These are phyloP conservation scores for Closterium sp. DNA, from an alignment of 139 green algal genomes.

Conservation along the genomic window DNA sequence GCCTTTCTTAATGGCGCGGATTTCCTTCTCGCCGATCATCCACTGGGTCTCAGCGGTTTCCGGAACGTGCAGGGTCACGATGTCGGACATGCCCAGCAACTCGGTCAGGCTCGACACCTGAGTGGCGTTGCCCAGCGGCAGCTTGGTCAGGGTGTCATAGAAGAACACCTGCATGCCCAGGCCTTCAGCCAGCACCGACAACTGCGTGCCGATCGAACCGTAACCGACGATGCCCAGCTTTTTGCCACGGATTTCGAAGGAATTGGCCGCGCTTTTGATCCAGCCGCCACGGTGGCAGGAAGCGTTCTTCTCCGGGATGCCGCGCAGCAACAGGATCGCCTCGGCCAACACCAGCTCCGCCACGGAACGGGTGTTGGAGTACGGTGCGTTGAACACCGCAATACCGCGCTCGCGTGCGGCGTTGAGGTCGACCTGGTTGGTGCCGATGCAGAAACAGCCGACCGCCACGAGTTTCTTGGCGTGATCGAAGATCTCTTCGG, in stretches of 20 bases:
- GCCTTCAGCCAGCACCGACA: background rate
- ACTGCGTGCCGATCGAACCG: background rate
- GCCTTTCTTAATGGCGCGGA: background rate
- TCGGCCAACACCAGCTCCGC: background rate
- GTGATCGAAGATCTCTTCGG: background rate
- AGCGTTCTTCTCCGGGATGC: background rate
- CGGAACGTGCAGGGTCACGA: background rate
- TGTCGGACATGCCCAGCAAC: background rate
- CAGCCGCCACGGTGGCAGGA: background rate
- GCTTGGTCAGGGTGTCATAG: background rate
- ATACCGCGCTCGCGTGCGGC: background rate
- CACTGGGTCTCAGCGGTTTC: background rate
- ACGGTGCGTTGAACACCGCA: background rate
- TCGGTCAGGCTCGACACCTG: background rate
- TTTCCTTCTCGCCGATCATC: background rate
- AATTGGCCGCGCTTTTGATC: background rate
- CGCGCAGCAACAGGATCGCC: constrained; percentile 5
- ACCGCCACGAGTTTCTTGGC: background rate
- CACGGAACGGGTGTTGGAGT: background rate
- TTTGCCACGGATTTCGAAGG: constrained; percentile 3
- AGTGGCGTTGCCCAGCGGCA: background rate
- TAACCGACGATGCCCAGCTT: constrained; percentile 12
- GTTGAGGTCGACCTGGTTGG: background rate
- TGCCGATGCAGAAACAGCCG: background rate
- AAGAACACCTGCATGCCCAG: background rate